phyloP scores from a whole-genome alignment of 148 eudicot species.

The Fallopia convolvulus region DNA sequence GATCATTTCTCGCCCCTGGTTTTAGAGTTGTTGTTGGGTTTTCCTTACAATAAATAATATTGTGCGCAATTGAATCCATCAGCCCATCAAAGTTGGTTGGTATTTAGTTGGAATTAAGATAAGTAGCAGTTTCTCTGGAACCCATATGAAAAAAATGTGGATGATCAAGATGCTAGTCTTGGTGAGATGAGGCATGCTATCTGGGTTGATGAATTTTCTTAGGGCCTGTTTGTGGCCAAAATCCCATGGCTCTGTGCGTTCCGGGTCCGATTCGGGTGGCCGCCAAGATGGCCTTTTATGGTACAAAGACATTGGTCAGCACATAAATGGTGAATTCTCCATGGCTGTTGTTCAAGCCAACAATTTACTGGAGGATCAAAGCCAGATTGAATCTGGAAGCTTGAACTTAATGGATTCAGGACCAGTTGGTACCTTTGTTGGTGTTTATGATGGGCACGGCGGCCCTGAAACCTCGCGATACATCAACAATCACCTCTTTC shows the following conservation, averaged over 20 bases:
- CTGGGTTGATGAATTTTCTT: not conserved
- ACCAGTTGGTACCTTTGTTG: slow-evolving; percentile 60
- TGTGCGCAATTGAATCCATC: not conserved
- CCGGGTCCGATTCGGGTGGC: not conserved
- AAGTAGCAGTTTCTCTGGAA: not conserved
- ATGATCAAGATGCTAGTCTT: not conserved
- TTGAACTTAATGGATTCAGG: slow-evolving; percentile 47
- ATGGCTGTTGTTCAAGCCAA: slow-evolving; percentile 91
- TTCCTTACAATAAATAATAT: not conserved
- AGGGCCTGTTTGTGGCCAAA: not conserved
- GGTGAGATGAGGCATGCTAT: not conserved
- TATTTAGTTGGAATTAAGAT: not conserved
- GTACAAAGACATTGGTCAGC: slow-evolving; percentile 68
- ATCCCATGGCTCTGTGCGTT: not conserved
- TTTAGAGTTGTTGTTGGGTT: too few relatives aligned
- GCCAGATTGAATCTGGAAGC: slow-evolving; percentile 64
- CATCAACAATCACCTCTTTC: slow-evolving; percentile 55
- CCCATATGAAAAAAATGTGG: not conserved
- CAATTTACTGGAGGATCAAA: slow-evolving; percentile 73
- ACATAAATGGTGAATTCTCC: slow-evolving; percentile 67
- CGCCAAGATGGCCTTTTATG: slow-evolving; percentile 54
- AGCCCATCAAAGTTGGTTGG: not conserved
- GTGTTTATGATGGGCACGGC: slow-evolving; percentile 93
- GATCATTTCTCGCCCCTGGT: not conserved
- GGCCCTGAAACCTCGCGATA: slow-evolving; percentile 86